Percentiles rank a stretch among this genome's conserved stretches.
Conservation (phyloP, 257 asterid species). For the Echites panduratus region DNA sequence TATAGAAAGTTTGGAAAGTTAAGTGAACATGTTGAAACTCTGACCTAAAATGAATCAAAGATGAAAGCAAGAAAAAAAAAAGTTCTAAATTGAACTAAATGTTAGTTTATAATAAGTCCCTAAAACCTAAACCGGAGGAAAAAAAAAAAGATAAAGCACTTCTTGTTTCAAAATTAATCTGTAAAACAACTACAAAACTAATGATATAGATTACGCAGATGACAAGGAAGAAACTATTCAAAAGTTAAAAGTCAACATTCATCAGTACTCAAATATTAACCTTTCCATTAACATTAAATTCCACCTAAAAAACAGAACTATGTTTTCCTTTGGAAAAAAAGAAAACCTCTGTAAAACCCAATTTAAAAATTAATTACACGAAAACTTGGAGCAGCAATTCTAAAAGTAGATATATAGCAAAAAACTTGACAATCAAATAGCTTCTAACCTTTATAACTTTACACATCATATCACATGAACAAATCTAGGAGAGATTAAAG, state of each 20-base stretch:
- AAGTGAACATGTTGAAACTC: no score
- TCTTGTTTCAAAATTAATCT: not conserved
- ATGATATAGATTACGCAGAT: not conserved
- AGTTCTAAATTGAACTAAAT: not conserved
- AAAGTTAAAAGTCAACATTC: not conserved
- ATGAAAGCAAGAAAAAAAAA: not conserved
- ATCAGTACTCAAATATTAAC: not conserved
- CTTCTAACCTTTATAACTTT: not conserved
- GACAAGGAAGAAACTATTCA: not conserved
- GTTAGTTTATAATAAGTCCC: not conserved
- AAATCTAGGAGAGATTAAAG: no score
- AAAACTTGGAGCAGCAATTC: no score
- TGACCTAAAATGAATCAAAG: not conserved
- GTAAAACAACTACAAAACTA: not conserved
- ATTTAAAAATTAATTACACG: not conserved
- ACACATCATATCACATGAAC: not conserved
- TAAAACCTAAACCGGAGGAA: not conserved
- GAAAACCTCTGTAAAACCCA: not conserved
- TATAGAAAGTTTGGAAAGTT: no score
- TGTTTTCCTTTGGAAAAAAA: not conserved
- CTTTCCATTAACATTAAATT: not conserved
- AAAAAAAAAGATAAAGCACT: not conserved
- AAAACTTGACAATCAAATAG: not conserved
- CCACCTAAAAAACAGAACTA: no score
- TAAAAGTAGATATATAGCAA: no score